These are phyloP conservation scores for Metschnikowia amazonensis DNA, from an alignment of 805 yeast genomes.

Conservation along the genomic window DNA sequence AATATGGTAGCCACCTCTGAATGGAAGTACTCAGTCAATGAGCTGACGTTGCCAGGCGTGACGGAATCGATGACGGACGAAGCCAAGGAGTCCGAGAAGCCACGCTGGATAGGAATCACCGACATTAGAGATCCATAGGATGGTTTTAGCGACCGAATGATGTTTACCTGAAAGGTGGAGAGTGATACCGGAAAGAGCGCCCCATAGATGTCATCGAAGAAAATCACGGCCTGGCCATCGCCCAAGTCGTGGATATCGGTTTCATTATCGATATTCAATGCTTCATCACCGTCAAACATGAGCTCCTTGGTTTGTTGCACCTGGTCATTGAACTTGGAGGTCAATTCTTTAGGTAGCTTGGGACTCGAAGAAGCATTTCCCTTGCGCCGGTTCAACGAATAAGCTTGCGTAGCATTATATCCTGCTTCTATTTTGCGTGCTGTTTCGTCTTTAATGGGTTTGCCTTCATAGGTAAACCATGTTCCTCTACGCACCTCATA, in stretches of 20 bases:
- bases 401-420: constrained; percentile 35
- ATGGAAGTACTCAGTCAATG: constrained; percentile 30
- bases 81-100: constrained; percentile 39
- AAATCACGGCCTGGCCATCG: constrained; percentile 37
- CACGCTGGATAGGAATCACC: constrained; percentile 49
- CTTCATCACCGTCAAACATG: constrained; percentile 4
- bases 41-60: constrained; percentile 31
- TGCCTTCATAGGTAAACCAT: constrained; percentile 66
- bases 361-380: background rate
- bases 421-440: constrained; percentile 59
- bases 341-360: constrained; percentile 15
- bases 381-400: constrained; percentile 3
- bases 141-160: constrained; percentile 34
- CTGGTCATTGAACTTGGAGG: constrained; percentile 20
- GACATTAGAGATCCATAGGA: constrained; percentile 40
- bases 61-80: constrained; percentile 30
- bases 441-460: constrained; percentile 49
- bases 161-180: constrained; percentile 33
- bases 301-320: constrained; percentile 10
- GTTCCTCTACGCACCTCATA: constrained; percentile 80
- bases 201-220: constrained; percentile 41
- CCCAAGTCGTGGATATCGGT: constrained; percentile 28
- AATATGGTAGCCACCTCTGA: constrained; percentile 27
- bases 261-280: constrained; percentile 23
- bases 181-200: constrained; percentile 46